phyloP scores from a whole-genome alignment of 1,284 basidiomycete genomes.

The Paramarasmius palmivorus region DNA sequence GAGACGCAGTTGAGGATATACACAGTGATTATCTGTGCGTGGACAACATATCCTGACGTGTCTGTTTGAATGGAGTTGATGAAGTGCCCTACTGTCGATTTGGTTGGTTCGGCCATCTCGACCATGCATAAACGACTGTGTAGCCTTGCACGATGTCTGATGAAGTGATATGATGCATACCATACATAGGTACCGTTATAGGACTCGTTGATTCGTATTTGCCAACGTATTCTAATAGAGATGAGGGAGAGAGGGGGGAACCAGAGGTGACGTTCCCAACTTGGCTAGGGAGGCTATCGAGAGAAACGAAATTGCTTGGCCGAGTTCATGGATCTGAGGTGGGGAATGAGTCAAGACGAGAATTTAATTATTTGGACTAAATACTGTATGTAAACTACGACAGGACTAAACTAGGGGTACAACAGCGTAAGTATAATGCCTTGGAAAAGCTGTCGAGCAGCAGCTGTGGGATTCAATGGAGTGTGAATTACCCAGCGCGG shows the following conservation, averaged over 20 bases:
- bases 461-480: too few species aligned
- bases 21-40: constrained; percentile 81
- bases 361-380: background rate
- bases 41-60: background rate
- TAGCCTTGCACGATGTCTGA: background rate
- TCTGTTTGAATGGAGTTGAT: too few species aligned
- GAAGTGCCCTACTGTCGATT: too few species aligned
- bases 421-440: too few species aligned
- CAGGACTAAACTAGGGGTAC: too few species aligned
- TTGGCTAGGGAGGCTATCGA: constrained; percentile 83
- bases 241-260: constrained; percentile 47
- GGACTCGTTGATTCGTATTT: constrained; percentile 91
- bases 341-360: too few species aligned
- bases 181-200: constrained; percentile 73
- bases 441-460: too few species aligned
- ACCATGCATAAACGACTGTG: too few species aligned
- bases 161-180: constrained; percentile 12
- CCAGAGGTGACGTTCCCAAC: constrained; percentile 66
- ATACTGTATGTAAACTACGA: background rate
- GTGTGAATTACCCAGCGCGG: too few species aligned
- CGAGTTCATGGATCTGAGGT: constrained; percentile 68
- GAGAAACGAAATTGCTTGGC: constrained; percentile 79
- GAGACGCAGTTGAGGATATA: constrained; percentile 72
- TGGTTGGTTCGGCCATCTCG: too few species aligned
- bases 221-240: constrained; percentile 95